Evolutionary conservation across 148 eudicot genomes (phyloP).

Genomic region (Chenopodium suecicum): DNA sequence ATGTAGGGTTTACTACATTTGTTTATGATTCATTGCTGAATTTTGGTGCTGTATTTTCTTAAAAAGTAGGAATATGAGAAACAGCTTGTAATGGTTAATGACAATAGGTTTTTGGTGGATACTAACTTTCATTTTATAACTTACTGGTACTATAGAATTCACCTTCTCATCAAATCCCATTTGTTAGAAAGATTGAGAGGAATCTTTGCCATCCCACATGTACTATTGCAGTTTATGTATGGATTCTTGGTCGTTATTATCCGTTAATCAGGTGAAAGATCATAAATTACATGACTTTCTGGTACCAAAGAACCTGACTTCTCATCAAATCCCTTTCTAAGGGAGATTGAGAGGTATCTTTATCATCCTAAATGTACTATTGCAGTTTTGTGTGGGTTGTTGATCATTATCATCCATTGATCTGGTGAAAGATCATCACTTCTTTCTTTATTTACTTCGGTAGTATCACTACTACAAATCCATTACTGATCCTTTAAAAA

Average conservation of each 20-base stretch:
- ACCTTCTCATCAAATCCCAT: background rate
- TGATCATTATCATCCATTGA: too few relatives aligned
- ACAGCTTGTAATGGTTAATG: background rate
- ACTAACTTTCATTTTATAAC: too few relatives aligned
- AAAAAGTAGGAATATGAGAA: background rate
- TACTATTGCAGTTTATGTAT: background rate
- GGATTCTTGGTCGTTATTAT: too few relatives aligned
- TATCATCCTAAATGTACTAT: too few relatives aligned
- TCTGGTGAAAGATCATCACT: background rate
- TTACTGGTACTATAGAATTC: background rate
- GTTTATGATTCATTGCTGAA: background rate
- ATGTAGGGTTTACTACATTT: too few relatives aligned
- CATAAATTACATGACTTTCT: too few relatives aligned
- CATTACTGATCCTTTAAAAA: background rate
- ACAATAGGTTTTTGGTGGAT: background rate
- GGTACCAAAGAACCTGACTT: too few relatives aligned
- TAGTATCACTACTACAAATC: background rate
- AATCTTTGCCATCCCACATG: background rate
- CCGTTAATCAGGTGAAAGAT: background rate
- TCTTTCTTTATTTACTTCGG: background rate
- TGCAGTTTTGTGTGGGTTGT: too few relatives aligned
- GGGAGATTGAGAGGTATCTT: too few relatives aligned
- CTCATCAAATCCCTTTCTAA: too few relatives aligned
- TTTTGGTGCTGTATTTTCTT: background rate
- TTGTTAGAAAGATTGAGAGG: background rate